phyloP scores from a whole-genome alignment of 106 monocot species.

The Ottelia alismoides region DNA sequence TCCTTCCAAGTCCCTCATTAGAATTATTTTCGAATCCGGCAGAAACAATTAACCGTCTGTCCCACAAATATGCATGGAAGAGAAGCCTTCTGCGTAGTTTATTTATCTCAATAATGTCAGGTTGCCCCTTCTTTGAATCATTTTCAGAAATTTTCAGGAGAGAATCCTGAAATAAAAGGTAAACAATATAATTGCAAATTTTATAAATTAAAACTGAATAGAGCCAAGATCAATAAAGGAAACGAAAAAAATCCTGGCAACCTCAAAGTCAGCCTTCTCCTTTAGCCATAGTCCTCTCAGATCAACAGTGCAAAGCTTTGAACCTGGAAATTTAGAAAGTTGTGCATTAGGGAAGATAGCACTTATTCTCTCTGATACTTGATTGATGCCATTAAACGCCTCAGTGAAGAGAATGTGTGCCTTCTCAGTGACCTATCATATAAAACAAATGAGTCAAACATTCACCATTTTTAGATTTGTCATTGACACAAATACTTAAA shows the following conservation, averaged over 20 bases:
- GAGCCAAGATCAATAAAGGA: too few relatives aligned
- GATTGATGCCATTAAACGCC: slow-evolving; percentile 26
- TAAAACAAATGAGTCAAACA: too few relatives aligned
- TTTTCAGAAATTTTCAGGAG: slow-evolving; percentile 30
- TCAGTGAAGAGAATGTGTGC: slow-evolving; percentile 42
- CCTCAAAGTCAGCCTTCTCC: slow-evolving; percentile 74
- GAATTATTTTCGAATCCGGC: slow-evolving; percentile 17
- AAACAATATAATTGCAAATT: too few relatives aligned
- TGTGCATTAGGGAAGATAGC: slow-evolving; percentile 19
- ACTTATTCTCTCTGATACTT: slow-evolving; percentile 26
- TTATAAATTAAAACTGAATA: too few relatives aligned
- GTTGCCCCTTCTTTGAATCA: slow-evolving; percentile 28
- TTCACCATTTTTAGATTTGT: too few relatives aligned
- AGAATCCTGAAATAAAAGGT: slow-evolving; percentile 42
- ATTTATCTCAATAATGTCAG: slow-evolving; percentile 81
- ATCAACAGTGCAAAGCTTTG: slow-evolving; percentile 18
- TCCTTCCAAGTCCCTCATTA: slow-evolving; percentile 16
- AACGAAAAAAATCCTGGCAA: too few relatives aligned
- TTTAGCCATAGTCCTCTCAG: slow-evolving; percentile 43
- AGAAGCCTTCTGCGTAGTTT: slow-evolving; percentile 48
- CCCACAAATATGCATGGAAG: slow-evolving; percentile 66
- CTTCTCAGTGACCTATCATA: slow-evolving; percentile 35
- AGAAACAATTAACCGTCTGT: slow-evolving; percentile 49
- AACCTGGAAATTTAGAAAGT: slow-evolving; percentile 16
- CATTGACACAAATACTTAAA: too few relatives aligned